phyloP scores from a whole-genome alignment of 192 early-diverging fungal genomes.

The Helicostylum pulchrum region DNA sequence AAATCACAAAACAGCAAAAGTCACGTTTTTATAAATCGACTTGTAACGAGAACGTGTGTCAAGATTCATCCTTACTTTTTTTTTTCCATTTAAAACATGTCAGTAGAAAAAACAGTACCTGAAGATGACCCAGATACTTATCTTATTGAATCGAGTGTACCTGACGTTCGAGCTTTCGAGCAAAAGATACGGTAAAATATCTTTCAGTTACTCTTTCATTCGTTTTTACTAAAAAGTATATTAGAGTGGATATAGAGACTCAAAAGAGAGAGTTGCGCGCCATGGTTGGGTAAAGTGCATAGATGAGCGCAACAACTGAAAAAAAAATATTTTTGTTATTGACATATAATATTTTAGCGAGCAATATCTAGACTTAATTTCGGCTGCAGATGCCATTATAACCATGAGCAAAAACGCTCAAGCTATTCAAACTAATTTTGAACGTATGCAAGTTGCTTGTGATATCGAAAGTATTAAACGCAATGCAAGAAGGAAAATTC shows the following conservation, averaged over 20 bases:
- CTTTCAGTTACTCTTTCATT: neutral
- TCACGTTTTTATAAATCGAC: too few relatives aligned
- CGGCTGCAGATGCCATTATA: conserved; percentile 77
- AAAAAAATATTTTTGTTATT: neutral
- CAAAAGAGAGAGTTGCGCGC: conserved; percentile 77
- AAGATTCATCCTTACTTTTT: too few relatives aligned
- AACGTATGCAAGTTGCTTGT: conserved; percentile 55
- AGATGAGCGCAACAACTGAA: too few relatives aligned
- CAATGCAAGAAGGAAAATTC: conserved; percentile 42
- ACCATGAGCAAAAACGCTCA: conserved; percentile 61
- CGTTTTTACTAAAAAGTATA: neutral
- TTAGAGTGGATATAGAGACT: conserved; percentile 69
- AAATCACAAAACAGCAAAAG: too few relatives aligned
- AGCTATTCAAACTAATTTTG: conserved; percentile 52
- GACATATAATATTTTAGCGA: conserved; percentile 50
- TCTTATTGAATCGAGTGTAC: conserved; percentile 42
- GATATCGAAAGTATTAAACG: conserved; percentile 38
- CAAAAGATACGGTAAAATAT: conserved; percentile 44
- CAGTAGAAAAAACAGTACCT: neutral
- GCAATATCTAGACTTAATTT: conserved; percentile 81
- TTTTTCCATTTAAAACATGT: neutral
- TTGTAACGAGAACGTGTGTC: too few relatives aligned
- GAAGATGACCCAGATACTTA: conserved; percentile 39
- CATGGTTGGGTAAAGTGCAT: conserved; percentile 76
- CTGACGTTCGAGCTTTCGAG: conserved; percentile 44